These are phyloP conservation scores for Orbilia javanica DNA, from an alignment of 2,329 filamentous ascomycete genomes.

Conservation along the genomic window DNA sequence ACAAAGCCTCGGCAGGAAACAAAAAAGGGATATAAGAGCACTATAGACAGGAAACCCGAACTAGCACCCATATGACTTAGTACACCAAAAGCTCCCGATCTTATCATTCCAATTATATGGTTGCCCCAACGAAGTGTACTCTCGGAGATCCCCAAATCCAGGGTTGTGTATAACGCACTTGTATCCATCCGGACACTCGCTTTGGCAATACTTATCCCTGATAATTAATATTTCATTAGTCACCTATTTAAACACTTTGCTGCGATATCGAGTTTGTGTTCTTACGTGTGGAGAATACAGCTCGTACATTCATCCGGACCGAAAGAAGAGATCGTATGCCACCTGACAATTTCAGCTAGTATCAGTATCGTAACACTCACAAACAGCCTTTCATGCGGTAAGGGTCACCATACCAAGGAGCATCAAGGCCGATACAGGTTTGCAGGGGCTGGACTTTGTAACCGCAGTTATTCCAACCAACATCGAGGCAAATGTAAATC, in stretches of 20 bases:
- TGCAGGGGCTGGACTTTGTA: constrained; percentile 39
- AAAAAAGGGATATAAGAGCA: no score
- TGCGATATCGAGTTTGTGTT: no score
- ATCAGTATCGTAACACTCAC: background rate
- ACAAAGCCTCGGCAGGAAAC: no score
- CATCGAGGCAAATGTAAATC: constrained; percentile 34
- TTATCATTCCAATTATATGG: constrained; percentile 10
- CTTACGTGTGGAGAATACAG: constrained; percentile 17
- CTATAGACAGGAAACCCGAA: no score
- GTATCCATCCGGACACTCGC: background rate
- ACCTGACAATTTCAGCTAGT: background rate
- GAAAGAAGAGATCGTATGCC: constrained; percentile 5
- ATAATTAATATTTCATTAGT: background rate
- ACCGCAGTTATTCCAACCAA: constrained; percentile 32
- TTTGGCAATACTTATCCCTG: constrained; percentile 9
- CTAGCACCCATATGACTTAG: background rate
- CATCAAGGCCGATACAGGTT: constrained; percentile 32
- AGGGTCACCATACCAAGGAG: constrained; percentile 9
- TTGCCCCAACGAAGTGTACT: background rate
- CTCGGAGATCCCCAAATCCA: background rate
- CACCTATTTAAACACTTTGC: no score
- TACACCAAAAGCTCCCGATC: constrained; percentile 17
- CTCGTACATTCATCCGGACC: constrained; percentile 10
- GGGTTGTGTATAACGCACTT: background rate
- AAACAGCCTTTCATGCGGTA: background rate